Percentiles rank a stretch among this genome's conserved stretches.
Evolutionary conservation across 352 stramenopile genomes (phyloP).

Genomic region (Paralagenidium karlingii): DNA sequence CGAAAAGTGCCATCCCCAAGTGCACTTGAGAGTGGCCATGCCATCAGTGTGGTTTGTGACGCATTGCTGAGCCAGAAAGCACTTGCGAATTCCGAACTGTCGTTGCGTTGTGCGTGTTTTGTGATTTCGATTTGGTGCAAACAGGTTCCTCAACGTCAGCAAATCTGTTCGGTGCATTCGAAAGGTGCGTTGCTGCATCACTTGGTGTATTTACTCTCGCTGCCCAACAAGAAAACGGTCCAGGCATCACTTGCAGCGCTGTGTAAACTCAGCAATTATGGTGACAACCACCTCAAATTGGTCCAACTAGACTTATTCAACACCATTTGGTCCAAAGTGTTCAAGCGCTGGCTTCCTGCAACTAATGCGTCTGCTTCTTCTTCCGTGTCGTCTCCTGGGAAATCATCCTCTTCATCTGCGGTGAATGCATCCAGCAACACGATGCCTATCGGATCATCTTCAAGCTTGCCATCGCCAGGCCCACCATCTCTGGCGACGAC

Average conservation of each 20-base stretch:
- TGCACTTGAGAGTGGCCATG: conserved; percentile 29
- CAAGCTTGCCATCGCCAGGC: too few species aligned
- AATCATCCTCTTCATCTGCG: too few species aligned
- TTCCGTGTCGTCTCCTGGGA: too few species aligned
- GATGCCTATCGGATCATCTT: too few species aligned
- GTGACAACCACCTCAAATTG: conserved; percentile 55
- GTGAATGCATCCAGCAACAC: too few species aligned
- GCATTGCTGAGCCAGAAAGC: conserved; percentile 44
- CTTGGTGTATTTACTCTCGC: conserved; percentile 49
- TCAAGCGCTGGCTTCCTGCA: conserved; percentile 15
- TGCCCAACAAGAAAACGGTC: conserved; percentile 35
- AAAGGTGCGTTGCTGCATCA: conserved; percentile 21
- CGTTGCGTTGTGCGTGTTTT: conserved; percentile 52
- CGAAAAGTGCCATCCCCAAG: conserved; percentile 22
- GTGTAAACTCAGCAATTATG: conserved; percentile 42
- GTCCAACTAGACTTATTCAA: conserved; percentile 40
- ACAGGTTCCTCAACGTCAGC: conserved; percentile 23
- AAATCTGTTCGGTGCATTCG: conserved; percentile 31
- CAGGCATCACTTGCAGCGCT: conserved; percentile 48
- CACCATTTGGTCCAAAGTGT: conserved; percentile 37
- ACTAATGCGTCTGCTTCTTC: too few species aligned
- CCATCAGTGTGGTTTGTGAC: conserved; percentile 43
- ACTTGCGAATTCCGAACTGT: too few species aligned
- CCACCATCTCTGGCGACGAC: too few species aligned
- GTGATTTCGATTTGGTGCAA: conserved; percentile 54